Evolutionary conservation across 78 protist species (phyloP).

Genomic region (Planoprotostelium fungivorum): DNA sequence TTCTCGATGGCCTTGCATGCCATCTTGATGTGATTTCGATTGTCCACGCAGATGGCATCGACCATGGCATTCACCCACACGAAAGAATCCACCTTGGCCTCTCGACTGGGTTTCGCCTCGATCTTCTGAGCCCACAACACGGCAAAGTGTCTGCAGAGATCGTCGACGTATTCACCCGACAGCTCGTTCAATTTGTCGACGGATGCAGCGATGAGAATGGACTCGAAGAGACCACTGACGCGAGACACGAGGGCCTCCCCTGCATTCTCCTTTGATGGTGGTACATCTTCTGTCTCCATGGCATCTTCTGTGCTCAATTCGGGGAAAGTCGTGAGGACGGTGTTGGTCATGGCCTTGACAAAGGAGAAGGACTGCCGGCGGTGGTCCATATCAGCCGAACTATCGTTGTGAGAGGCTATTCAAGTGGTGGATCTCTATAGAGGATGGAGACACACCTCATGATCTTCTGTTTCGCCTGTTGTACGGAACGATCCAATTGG

Average conservation of each 20-base stretch:
- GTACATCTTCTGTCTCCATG: not conserved
- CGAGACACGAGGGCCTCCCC: not conserved
- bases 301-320: not conserved
- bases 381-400: not conserved
- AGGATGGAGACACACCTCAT: not conserved
- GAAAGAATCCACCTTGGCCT: not conserved
- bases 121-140: not conserved
- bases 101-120: not conserved
- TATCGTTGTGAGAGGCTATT: not conserved
- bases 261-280: not conserved
- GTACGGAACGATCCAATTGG: not conserved
- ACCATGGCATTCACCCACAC: not conserved
- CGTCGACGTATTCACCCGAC: not conserved
- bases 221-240: not conserved
- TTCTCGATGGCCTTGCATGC: constrained; percentile 1
- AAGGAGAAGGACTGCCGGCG: not conserved
- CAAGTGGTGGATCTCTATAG: not conserved
- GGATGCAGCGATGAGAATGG: not conserved
- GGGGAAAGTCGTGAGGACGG: not conserved
- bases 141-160: constrained; percentile 16
- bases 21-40: not conserved
- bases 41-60: not conserved
- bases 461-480: not conserved
- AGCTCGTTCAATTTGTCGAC: not conserved
- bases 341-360: not conserved